Base-by-base conservation (phyloP, 192 early-diverging fungal species). In the Irineochytrium annulatum region DNA sequence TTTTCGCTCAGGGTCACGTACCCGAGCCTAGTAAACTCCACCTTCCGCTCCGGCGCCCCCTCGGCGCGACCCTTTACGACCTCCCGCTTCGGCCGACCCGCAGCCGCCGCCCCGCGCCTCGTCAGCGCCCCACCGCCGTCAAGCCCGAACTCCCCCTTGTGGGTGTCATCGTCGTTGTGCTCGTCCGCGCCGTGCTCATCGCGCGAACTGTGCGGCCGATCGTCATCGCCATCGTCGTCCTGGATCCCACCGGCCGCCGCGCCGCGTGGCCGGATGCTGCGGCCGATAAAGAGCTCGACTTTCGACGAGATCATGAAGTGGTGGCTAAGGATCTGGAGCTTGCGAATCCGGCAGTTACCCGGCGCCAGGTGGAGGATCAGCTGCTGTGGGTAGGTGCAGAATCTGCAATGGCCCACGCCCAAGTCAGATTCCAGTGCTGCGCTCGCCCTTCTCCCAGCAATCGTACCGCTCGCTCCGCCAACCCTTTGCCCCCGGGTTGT, bases 221-320 rank as follows among this genome's bases (percentile, higher is more conserved):
- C n/a, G n/a, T n/a, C n/a, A n/a, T n/a, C n/a, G n/a, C n/a, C n/a
- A n/a, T n/a, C 22, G 13, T 49, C 46, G 24, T 22, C 22, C 11
- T 22, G 6, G 24, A 49, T 49, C 11, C 45, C 60, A 20, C 45
- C 30, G 26, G 2, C 17, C 16, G 24, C 65, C 3, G 41, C 24
- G 16, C 57, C 46, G 5, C 13, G 46, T 8, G 46, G 46, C 22
- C 46, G 11, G 6, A 49, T 24, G 24, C 46, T 49, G 6, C 46
- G 8, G 13, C 87, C 87, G 55, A 88, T 70, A 62, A 75, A 89
- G 44, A 91, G 73, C 44, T 89, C 88, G 4, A 91, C 63, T 59
- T 77, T 82, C 17, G 82, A 78, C 0, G 89, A 72, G 41, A 90
- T 89, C 62, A 87, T 91, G 77, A 82, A 89, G 53, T 91, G 88